Evolutionary conservation across 2,329 filamentous ascomycete genomes (phyloP).

Genomic region (Dichotomopilus funicola): DNA sequence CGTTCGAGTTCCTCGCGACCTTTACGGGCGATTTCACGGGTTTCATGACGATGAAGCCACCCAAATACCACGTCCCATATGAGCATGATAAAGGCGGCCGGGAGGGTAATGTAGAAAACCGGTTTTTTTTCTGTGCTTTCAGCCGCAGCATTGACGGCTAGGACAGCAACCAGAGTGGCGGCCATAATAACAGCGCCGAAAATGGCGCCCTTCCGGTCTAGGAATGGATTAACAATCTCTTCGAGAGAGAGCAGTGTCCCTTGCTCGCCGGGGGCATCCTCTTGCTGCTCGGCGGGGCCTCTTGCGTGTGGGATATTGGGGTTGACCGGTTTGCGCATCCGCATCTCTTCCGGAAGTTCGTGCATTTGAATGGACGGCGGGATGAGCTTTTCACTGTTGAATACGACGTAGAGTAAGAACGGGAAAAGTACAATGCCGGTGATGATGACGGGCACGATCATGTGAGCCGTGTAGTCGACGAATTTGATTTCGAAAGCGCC

Average conservation of each 20-base stretch:
- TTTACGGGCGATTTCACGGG: slow-evolving; percentile 53
- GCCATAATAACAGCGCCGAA: slow-evolving; percentile 63
- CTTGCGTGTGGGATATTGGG: slow-evolving; percentile 64
- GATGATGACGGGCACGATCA: slow-evolving; percentile 65
- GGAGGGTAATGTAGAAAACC: slow-evolving; percentile 63
- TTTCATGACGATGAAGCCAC: slow-evolving; percentile 57
- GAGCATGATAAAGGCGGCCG: slow-evolving; percentile 62
- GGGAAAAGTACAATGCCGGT: slow-evolving; percentile 64
- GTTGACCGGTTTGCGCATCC: slow-evolving; percentile 54
- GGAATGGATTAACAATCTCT: slow-evolving; percentile 69
- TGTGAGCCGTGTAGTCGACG: slow-evolving; percentile 68
- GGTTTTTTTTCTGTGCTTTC: slow-evolving; percentile 44
- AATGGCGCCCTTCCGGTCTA: slow-evolving; percentile 59
- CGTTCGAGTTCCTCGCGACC: slow-evolving; percentile 45
- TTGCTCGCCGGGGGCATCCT: slow-evolving; percentile 42
- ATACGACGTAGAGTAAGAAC: slow-evolving; percentile 63
- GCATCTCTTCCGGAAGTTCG: slow-evolving; percentile 53
- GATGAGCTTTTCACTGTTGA: slow-evolving; percentile 56
- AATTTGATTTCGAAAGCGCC: slow-evolving; percentile 68
- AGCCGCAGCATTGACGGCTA: slow-evolving; percentile 58
- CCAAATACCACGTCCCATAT: slow-evolving; percentile 60
- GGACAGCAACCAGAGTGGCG: slow-evolving; percentile 56
- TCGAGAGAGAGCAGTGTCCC: slow-evolving; percentile 55
- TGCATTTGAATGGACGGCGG: slow-evolving; percentile 62
- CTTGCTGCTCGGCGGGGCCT: slow-evolving; percentile 47